Conservation (phyloP, 163 green algal species). For the Chlorella variabilis region DNA sequence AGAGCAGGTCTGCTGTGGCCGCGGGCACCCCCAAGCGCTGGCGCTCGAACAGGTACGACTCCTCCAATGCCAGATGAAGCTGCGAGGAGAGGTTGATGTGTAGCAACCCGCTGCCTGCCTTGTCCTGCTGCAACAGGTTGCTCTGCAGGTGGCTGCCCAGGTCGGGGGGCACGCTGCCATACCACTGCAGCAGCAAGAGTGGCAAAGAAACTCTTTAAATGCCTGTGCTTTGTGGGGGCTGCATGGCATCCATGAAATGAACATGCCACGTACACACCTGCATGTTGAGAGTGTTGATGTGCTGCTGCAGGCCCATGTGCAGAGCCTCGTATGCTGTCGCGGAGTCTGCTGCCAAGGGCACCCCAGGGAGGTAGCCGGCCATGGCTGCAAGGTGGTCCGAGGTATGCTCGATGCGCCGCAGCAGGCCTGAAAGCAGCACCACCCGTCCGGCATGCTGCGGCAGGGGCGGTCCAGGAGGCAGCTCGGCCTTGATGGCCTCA, state of each 20-base stretch:
- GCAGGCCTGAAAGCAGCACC: conserved; percentile 69
- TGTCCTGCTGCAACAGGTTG: conserved; percentile 71
- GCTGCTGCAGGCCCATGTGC: conserved; percentile 78
- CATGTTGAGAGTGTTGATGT: conserved; percentile 77
- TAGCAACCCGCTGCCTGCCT: conserved; percentile 66
- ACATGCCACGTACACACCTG: neutral
- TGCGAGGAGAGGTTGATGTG: conserved; percentile 84
- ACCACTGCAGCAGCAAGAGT: conserved; percentile 71
- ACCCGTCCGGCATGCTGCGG: conserved; percentile 77
- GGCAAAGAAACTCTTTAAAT: neutral
- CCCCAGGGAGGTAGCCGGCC: conserved; percentile 64
- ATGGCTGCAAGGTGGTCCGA: conserved; percentile 60
- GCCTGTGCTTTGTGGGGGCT: too few species aligned
- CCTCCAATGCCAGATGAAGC: conserved; percentile 77
- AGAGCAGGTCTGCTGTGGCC: neutral
- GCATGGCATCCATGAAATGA: too few species aligned
- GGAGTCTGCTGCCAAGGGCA: conserved; percentile 64
- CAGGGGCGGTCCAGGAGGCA: conserved; percentile 69
- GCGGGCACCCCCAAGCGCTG: conserved; percentile 19
- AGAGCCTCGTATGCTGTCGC: conserved; percentile 71
- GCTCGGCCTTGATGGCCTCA: conserved; percentile 69
- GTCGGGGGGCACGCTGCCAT: conserved; percentile 64
- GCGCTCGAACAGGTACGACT: conserved; percentile 48
- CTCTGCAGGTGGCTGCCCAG: conserved; percentile 70
- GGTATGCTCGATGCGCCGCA: conserved; percentile 72